A percentile compares a stretch with the other conserved stretches of the same genome.
Evolutionary conservation across 108 stramenopile species (phyloP).

Genomic region (Skeletonema costatum): DNA sequence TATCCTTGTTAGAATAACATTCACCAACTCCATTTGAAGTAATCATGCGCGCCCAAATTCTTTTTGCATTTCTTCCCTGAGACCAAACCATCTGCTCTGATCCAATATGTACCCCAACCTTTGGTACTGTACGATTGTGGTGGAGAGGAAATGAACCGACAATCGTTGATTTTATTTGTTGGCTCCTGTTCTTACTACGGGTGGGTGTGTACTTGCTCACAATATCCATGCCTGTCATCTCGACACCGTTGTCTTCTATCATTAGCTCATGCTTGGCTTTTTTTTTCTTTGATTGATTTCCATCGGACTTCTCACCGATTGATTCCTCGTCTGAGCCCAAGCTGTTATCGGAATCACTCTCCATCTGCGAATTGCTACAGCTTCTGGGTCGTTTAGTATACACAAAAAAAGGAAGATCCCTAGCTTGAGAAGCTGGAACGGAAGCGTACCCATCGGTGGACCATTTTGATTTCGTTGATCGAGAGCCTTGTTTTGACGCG

Average conservation of each 20-base stretch:
- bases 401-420: constrained; percentile 35
- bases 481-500: background rate
- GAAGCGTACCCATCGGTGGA: constrained; percentile 23
- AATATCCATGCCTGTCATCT: background rate
- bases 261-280: background rate
- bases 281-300: background rate
- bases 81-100: constrained; percentile 25
- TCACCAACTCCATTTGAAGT: constrained; percentile 16
- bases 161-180: background rate
- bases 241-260: background rate
- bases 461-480: background rate
- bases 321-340: background rate
- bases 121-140: constrained; percentile 17
- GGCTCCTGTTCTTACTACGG: background rate
- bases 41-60: constrained; percentile 28
- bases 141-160: constrained; percentile 33
- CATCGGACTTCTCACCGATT: background rate
- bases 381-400: constrained; percentile 4
- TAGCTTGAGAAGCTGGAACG: constrained; percentile 16
- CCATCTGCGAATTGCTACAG: background rate
- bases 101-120: constrained; percentile 7
- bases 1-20: background rate
- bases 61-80: constrained; percentile 36
- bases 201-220: background rate
- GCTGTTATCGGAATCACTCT: background rate